Evolutionary conservation across 2,329 filamentous ascomycete genomes (phyloP), one percentile per base, ranked within the genome.

Genomic region (Phymatotrichopsis omnivora): DNA sequence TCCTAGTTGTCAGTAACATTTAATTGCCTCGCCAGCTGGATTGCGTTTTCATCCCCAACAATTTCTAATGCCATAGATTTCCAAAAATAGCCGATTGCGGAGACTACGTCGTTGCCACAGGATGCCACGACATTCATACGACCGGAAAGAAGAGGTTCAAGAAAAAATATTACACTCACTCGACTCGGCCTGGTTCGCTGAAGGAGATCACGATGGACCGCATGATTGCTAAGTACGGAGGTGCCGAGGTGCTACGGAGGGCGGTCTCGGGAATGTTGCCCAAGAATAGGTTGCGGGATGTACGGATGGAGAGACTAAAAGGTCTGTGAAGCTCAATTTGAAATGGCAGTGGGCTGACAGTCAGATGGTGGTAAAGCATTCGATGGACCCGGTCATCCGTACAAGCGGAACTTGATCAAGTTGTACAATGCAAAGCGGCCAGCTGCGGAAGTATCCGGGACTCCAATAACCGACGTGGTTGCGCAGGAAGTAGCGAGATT

Each of bases 251-350:
- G 28, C 66, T 98, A 62, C 74, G 85, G 60, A 83, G 86, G 64
- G 91, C 93, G 1, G 93, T 98, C 30, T 82, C 82, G 62, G 93
- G 93, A 37, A 98, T 98, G 91, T 67, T 98, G 65, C 91, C 91
- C 42, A 98, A 98, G 75, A 98, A 98, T 68, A 71, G 87, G 60
- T 68, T 98, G 61, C 72, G 89, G 59, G 86, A 95, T 64, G 83
- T 85, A 70, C 70, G 93, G 54, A 68, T 98, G 68, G 85, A 80
- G 28, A 73, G 91, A 57, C 67, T 98, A 62, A 98, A 96, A 75
- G 71, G 74, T 75, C 55, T 60, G 70, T 66, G 44, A n/a, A n/a
- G n/a, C 43, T 29, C n/a, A 33, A 12, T 24, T 37, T n/a, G 19
- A 22, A 16, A 12, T 10, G 24, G 24, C 32, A 37, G 42, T 30